A percentile compares a stretch with the other conserved stretches of the same genome.
These are phyloP conservation scores for Hypoxylon sp. DNA, from an alignment of 2,329 filamentous ascomycete species.

Conservation along the genomic window DNA sequence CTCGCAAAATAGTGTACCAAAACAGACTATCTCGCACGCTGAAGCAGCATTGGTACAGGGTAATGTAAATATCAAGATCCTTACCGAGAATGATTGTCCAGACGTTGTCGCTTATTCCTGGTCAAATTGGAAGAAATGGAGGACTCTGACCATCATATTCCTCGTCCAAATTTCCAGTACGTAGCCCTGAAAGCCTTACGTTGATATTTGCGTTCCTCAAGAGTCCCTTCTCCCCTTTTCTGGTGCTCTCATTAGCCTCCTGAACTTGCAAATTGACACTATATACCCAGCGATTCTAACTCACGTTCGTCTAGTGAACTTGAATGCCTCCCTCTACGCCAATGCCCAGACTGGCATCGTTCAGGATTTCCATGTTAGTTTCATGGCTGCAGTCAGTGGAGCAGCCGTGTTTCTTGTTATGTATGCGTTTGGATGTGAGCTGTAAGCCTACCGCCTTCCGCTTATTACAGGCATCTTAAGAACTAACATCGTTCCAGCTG, in stretches of 20 bases:
- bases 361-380: slow-evolving; percentile 62
- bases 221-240: not conserved
- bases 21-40: slow-evolving; percentile 30
- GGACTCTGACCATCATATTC: slow-evolving; percentile 65
- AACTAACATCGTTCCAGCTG: slow-evolving; percentile 61
- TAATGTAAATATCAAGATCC: slow-evolving; percentile 32
- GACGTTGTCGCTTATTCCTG: slow-evolving; percentile 62
- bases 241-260: not conserved
- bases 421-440: slow-evolving; percentile 71
- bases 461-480: not conserved
- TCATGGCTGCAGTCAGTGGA: slow-evolving; percentile 63
- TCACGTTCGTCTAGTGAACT: slow-evolving; percentile 59
- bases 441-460: slow-evolving; percentile 56
- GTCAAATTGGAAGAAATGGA: slow-evolving; percentile 66
- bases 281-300: not conserved
- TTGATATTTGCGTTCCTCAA: not conserved
- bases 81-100: slow-evolving; percentile 65
- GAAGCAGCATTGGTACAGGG: slow-evolving; percentile 17
- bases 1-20: slow-evolving; percentile 19
- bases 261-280: not conserved
- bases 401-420: slow-evolving; percentile 65
- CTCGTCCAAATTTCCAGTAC: slow-evolving; percentile 65
- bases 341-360: slow-evolving; percentile 64
- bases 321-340: slow-evolving; percentile 67
- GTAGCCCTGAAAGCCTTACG: not conserved